These are phyloP conservation scores for Zygnema cylindricum DNA, from an alignment of 139 green algal genomes.

Conservation along the genomic window DNA sequence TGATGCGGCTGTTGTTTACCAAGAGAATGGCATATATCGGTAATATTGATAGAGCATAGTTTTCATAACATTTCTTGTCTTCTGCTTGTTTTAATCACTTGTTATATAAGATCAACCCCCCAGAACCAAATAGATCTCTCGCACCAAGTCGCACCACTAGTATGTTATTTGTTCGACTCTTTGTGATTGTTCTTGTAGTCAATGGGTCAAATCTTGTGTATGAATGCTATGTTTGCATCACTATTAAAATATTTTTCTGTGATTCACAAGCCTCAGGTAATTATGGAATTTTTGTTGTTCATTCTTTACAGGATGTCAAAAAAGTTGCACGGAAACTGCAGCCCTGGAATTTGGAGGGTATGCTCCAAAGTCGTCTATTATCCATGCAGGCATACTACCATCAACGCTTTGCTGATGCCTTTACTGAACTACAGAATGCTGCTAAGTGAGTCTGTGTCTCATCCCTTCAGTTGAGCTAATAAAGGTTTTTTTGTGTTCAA, in stretches of 20 bases:
- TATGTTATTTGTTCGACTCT: neutral
- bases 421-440: constrained; percentile 12
- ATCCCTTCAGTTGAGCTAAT: neutral
- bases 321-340: neutral
- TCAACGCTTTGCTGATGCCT: constrained; percentile 26
- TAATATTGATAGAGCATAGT: too few species aligned
- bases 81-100: too few species aligned
- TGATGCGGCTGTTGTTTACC: too few species aligned
- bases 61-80: too few species aligned
- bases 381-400: constrained; percentile 25
- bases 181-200: neutral
- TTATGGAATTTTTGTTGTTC: neutral
- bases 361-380: constrained; percentile 13
- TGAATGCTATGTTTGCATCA: neutral
- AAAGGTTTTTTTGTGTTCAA: too few species aligned
- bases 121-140: too few species aligned
- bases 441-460: constrained; percentile 10
- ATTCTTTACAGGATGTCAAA: neutral
- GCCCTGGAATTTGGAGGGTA: constrained; percentile 9
- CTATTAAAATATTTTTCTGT: neutral
- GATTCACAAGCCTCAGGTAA: neutral
- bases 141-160: neutral
- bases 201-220: neutral
- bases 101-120: too few species aligned
- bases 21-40: too few species aligned